Base-by-base conservation (phyloP, 83 land plant species). In the Diphasiastrum complanatum region DNA sequence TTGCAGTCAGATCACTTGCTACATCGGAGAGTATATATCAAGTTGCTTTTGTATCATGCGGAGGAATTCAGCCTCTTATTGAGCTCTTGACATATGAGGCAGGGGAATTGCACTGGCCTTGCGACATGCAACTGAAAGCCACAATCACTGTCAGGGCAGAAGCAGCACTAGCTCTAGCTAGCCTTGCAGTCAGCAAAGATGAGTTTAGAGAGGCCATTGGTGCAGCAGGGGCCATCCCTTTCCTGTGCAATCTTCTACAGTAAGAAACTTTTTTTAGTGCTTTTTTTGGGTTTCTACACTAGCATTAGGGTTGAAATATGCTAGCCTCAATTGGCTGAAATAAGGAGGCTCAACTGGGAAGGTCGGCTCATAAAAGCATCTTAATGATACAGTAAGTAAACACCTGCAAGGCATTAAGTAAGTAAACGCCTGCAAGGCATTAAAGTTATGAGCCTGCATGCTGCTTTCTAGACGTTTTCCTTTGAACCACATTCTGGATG, bases 231-330 rank as follows among this genome's bases (percentile, higher is more conserved):
- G 65, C 65, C 14, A 63, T 63, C 25, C 54, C 65, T 19, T 23
- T 63, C 5, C 65, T 63, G 47, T 63, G 65, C 26, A 53, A 63
- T 8, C 65, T 63, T 8, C 47, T 63, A 47, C 54, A 63, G 65
- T 63, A 63, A 63, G 55, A 2, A 38, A 38, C 8, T 38, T 38
- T 38, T 38, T 14, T 38, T 38, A 8, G 14, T n/a, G n/a, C n/a
- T n/a, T n/a, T n/a, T n/a, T n/a, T n/a, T n/a, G n/a, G n/a, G n/a
- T n/a, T n/a, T n/a, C n/a, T n/a, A n/a, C n/a, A n/a, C n/a, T n/a
- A n/a, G n/a, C n/a, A n/a, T n/a, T n/a, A n/a, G n/a, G n/a, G n/a
- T n/a, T n/a, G n/a, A n/a, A n/a, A n/a, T n/a, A n/a, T n/a, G n/a
- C n/a, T n/a, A n/a, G n/a, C n/a, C n/a, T n/a, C n/a, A n/a, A n/a